These are phyloP conservation scores for Teratosphaeria gauchensis DNA, from an alignment of 2,329 filamentous ascomycete species.

Conservation along the genomic window DNA sequence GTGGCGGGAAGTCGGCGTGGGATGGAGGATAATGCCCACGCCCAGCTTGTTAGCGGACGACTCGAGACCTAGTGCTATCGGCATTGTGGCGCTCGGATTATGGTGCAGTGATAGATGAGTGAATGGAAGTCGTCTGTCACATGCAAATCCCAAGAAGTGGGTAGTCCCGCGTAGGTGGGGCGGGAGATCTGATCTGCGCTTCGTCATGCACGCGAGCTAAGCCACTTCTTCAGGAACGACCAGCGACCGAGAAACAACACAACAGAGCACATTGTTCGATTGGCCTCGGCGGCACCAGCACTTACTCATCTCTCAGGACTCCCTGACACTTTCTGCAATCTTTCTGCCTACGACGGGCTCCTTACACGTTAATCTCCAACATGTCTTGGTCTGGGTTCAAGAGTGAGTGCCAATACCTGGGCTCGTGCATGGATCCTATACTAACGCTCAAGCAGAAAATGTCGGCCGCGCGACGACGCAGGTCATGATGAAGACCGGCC, in stretches of 20 bases:
- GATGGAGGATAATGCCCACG: slow-evolving; percentile 81
- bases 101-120: background rate
- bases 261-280: background rate
- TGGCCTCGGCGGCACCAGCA: background rate
- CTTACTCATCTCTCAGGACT: background rate
- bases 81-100: slow-evolving; percentile 17
- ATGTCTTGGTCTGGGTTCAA: slow-evolving; percentile 53
- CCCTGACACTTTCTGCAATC: background rate
- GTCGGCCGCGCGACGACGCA: slow-evolving; percentile 77
- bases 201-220: background rate
- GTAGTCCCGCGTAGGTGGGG: background rate
- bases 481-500: slow-evolving; percentile 99
- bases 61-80: slow-evolving; percentile 66
- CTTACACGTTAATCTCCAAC: slow-evolving; percentile 16
- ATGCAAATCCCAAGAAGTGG: background rate
- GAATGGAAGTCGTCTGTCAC: background rate
- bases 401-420: slow-evolving; percentile 13
- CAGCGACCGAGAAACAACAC: background rate
- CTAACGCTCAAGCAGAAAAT: slow-evolving; percentile 73
- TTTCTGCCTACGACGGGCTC: slow-evolving; percentile 1
- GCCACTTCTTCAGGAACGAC: background rate
- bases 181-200: background rate
- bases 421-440: slow-evolving; percentile 34
- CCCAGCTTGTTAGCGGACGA: slow-evolving; percentile 97
- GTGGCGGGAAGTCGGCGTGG: slow-evolving; percentile 21